Conservation (phyloP, 139 green algal genomes). For the Mesostigma viride region DNA sequence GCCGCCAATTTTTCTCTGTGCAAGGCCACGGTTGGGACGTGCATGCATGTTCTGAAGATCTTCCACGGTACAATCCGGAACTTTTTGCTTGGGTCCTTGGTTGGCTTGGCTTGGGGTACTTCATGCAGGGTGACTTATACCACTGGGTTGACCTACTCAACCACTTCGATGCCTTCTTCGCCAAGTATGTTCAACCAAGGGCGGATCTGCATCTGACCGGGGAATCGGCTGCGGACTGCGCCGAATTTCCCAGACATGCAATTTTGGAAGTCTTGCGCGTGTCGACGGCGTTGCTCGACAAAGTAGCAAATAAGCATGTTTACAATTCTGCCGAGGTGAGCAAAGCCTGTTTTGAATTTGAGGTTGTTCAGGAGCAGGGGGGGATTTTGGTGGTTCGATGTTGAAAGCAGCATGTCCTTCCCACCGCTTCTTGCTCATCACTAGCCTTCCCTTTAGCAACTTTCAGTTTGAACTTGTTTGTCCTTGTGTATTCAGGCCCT, state of each 20-base stretch:
- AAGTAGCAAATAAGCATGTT: conserved; percentile 80
- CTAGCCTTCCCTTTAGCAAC: too few species aligned
- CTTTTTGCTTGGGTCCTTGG: too few species aligned
- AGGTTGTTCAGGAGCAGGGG: not conserved
- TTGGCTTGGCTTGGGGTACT: too few species aligned
- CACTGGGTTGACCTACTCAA: conserved; percentile 82
- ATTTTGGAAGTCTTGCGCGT: conserved; percentile 57
- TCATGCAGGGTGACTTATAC: conserved; percentile 82
- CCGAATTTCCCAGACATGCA: conserved; percentile 44
- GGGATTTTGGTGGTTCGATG: not conserved
- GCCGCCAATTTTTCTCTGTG: too few species aligned
- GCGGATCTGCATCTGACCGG: conserved; percentile 51
- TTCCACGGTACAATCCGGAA: too few species aligned
- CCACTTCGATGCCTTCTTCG: conserved; percentile 67
- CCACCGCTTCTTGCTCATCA: not conserved
- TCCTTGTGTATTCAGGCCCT: too few species aligned
- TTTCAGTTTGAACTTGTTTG: too few species aligned
- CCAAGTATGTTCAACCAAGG: conserved; percentile 43
- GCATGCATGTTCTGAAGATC: too few species aligned
- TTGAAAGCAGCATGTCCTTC: not conserved
- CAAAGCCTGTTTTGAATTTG: not conserved
- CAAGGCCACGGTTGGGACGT: too few species aligned
- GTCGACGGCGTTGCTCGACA: conserved; percentile 66
- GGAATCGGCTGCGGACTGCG: not conserved
- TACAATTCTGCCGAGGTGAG: conserved; percentile 79